Conservation (phyloP, 1,139 yeast genomes). For the Hansenula anomala region DNA sequence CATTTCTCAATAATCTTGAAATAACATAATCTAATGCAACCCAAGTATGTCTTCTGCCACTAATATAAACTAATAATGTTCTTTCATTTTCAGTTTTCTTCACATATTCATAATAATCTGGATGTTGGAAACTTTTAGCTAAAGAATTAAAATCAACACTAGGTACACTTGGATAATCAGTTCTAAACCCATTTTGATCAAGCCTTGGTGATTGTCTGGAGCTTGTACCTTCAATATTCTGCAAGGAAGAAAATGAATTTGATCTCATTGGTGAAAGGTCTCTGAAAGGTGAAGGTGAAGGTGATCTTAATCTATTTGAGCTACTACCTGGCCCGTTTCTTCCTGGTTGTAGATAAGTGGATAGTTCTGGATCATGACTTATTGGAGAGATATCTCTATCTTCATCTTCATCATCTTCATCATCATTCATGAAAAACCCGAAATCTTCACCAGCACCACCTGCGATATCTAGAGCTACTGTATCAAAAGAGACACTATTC, state of each 20-base stretch:
- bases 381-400: slow-evolving; percentile 14
- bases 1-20: slow-evolving; percentile 45
- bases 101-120: slow-evolving; percentile 22
- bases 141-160: slow-evolving; percentile 9
- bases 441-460: slow-evolving; percentile 18
- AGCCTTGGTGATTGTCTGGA: slow-evolving; percentile 3
- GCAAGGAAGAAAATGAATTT: slow-evolving; percentile 42
- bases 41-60: slow-evolving; percentile 77
- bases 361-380: neutral
- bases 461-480: slow-evolving; percentile 32
- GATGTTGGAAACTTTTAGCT: slow-evolving; percentile 11
- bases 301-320: slow-evolving; percentile 1
- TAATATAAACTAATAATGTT: slow-evolving; percentile 56
- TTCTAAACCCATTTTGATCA: slow-evolving; percentile 12
- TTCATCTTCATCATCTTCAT: slow-evolving; percentile 17
- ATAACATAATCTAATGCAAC: slow-evolving; percentile 71
- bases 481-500: slow-evolving; percentile 38
- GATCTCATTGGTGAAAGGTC: slow-evolving; percentile 23
- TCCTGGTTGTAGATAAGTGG: neutral
- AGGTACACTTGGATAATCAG: slow-evolving; percentile 15
- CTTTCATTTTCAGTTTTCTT: slow-evolving; percentile 35
- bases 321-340: neutral
- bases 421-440: too few species aligned
- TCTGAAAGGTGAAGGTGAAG: slow-evolving; percentile 12
- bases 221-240: slow-evolving; percentile 37